Base-by-base conservation (phyloP, 2,329 filamentous ascomycete species). In the Talaromyces funiculosus region DNA sequence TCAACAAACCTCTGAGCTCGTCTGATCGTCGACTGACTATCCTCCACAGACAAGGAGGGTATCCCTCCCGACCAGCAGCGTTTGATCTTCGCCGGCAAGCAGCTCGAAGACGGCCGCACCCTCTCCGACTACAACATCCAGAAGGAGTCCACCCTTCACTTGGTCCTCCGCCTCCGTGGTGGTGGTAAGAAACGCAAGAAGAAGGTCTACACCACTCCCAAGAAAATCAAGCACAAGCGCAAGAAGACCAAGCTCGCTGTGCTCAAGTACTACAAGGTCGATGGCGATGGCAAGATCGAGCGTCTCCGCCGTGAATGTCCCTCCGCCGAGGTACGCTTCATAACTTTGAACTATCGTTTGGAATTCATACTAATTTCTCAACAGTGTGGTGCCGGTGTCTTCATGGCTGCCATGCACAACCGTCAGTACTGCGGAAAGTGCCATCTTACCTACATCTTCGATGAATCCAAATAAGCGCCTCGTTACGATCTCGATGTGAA, bases 151-250 rank as follows among this genome's bases (percentile, higher is more conserved):
- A 99, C 94, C 74, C 92, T 99, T 70, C 94, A 99, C 84, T 84
- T 97, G 73, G 94, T 99, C 74, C 89, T 99, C 73, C 91, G 94
- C 78, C 92, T 99, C 65, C 94, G 93, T 86, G 94, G 94, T 86
- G 94, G 93, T 81, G 92, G 82, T 78, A 99, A 99, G 92, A 97
- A 97, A 90, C 88, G 95, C 82, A 99, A 99, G 91, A 96, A 96
- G 92, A 99, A 99, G 92, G 94, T 99, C 73, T 99, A 99, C 90
- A 97, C 91, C 80, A 99, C 94, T 76, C 94, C 94, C 81, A 99
- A 99, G 92, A 99, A 99, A 92, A 99, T 99, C 90, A 99, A 99
- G 94, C 94, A 99, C 89, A 99, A 99, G 92, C 90, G 92, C 86
- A 99, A 97, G 92, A 99, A 99, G 93, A 96, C 90, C 88, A 99